Conservation (phyloP, 139 green algal genomes). For the Chlamydomonas schloesseri region DNA sequence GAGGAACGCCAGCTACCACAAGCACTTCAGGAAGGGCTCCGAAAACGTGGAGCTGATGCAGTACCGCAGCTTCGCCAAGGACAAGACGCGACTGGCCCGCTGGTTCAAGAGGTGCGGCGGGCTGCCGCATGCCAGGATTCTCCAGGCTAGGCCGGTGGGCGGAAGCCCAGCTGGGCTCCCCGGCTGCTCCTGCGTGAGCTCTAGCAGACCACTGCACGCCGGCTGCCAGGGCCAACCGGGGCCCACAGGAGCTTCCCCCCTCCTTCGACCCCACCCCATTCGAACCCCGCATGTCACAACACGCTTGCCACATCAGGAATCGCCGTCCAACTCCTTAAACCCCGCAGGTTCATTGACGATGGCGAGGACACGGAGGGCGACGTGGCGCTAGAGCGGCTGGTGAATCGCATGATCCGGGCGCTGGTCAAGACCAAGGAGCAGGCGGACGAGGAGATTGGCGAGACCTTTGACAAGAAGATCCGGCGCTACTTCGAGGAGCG, state of each 20-base stretch:
- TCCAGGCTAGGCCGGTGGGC: no score
- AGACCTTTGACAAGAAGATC: constrained; percentile 18
- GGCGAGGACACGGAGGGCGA: constrained; percentile 28
- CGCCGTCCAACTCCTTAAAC: no score
- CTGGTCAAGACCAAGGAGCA: constrained; percentile 35
- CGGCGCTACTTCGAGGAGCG: constrained; percentile 33
- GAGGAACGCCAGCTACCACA: constrained; percentile 20
- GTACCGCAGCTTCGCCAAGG: constrained; percentile 36
- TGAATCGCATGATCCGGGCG: constrained; percentile 39
- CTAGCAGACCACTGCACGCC: no score
- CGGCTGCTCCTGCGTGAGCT: no score
- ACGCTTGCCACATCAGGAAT: no score
- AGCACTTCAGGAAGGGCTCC: neutral
- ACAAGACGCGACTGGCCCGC: constrained; percentile 38
- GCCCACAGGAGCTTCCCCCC: no score
- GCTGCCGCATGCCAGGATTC: no score
- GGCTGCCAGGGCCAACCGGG: no score
- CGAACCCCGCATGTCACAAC: no score
- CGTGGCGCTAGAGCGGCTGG: constrained; percentile 33
- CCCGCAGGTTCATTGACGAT: constrained; percentile 26
- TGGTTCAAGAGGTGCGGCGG: constrained; percentile 38
- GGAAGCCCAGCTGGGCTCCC: no score
- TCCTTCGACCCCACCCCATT: no score
- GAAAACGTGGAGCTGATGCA: constrained; percentile 42
- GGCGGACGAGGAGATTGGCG: constrained; percentile 12